phyloP scores from a whole-genome alignment of 371 early-diverging fungal genomes.

The Mortierella sp. region DNA sequence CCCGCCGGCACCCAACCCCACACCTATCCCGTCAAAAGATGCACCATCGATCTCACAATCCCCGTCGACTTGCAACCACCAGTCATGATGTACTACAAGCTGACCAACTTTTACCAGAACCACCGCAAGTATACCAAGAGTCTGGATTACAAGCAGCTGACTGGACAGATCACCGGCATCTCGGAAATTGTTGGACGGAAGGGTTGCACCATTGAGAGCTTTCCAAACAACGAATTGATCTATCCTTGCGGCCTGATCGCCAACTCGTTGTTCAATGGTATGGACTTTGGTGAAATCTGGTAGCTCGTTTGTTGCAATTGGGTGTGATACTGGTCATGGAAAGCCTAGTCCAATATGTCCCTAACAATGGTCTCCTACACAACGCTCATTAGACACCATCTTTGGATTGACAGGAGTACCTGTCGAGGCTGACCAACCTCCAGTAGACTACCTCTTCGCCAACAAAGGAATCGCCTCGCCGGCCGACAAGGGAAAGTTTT shows the following conservation, averaged over 20 bases:
- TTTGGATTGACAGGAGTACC: neutral
- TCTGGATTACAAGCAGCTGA: constrained; percentile 86
- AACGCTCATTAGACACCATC: constrained; percentile 46
- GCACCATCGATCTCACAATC: constrained; percentile 81
- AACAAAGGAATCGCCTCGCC: constrained; percentile 90
- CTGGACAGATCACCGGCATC: constrained; percentile 66
- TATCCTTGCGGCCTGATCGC: constrained; percentile 89
- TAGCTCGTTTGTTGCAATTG: neutral
- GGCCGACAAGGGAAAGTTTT: constrained; percentile 82
- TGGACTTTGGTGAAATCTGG: neutral
- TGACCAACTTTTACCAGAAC: constrained; percentile 99
- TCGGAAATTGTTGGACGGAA: constrained; percentile 17
- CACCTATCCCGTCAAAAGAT: constrained; percentile 56
- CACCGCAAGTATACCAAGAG: constrained; percentile 96
- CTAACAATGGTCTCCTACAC: neutral
- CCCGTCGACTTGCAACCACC: constrained; percentile 78
- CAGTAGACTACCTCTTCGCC: constrained; percentile 63
- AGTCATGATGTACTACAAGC: constrained; percentile 92
- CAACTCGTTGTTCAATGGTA: constrained; percentile 86
- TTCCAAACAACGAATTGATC: constrained; percentile 12
- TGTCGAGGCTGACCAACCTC: neutral
- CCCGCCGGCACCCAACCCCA: neutral
- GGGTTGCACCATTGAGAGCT: constrained; percentile 8
- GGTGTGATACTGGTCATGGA: neutral
- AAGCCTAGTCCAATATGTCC: too few relatives aligned